phyloP scores from a whole-genome alignment of 2,329 filamentous ascomycete species.

The Proliferodiscus dingleyae region DNA sequence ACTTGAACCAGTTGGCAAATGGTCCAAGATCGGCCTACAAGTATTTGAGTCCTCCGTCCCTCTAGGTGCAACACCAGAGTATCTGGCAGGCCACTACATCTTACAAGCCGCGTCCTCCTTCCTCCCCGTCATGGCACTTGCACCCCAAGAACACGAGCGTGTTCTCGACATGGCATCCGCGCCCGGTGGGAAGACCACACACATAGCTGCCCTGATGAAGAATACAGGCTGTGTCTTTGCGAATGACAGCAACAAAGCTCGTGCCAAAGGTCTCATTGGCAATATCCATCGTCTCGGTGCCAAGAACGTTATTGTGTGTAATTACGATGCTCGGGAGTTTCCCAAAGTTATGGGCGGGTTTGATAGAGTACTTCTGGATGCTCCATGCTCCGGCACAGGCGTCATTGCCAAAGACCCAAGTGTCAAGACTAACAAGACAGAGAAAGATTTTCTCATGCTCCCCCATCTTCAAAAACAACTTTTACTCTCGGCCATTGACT shows the following conservation, averaged over 20 bases:
- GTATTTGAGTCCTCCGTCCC: constrained; percentile 81
- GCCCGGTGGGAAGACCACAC: constrained; percentile 92
- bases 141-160: constrained; percentile 87
- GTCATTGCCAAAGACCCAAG: constrained; percentile 96
- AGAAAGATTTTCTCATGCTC: constrained; percentile 87
- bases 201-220: constrained; percentile 95
- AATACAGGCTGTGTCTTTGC: constrained; percentile 95
- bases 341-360: constrained; percentile 94
- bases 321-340: constrained; percentile 92
- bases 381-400: constrained; percentile 92
- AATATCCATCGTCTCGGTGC: constrained; percentile 94
- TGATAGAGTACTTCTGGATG: constrained; percentile 88
- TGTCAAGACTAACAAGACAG: constrained; percentile 98
- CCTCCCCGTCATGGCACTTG: constrained; percentile 94
- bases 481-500: constrained; percentile 88
- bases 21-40: constrained; percentile 96
- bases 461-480: constrained; percentile 95
- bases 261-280: constrained; percentile 95
- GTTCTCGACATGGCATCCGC: constrained; percentile 91
- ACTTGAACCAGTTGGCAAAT: constrained; percentile 94
- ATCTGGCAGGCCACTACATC: constrained; percentile 96
- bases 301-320: constrained; percentile 91
- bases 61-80: constrained; percentile 92
- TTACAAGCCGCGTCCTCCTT: constrained; percentile 95
- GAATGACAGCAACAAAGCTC: constrained; percentile 90